Base-by-base conservation (phyloP, 1,139 yeast genomes). In the Taiozyma sp. region DNA sequence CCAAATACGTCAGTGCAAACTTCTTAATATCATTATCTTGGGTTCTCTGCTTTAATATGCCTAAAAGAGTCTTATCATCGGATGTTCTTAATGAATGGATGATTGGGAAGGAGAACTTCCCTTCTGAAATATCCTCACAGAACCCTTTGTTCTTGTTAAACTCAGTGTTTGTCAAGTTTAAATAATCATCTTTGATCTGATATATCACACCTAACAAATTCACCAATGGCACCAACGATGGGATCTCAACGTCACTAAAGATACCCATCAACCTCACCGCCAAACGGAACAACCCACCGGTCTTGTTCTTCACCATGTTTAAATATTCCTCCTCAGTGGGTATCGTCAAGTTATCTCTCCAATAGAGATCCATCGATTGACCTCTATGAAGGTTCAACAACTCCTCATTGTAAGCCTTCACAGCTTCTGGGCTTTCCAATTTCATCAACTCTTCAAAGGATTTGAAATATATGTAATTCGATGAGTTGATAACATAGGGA, bases 91-190 rank as follows among this genome's bases (percentile, higher is more conserved):
- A 68, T 19, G 84, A 79, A 66, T 88, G 95, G 36, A 90, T 78
- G 8, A 91, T 82, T 0, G 97, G 97, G 56, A 88, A 84, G 1
- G 96, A 86, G 54, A 87, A 79, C 67, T 91, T 92, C 0, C 97
- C 97, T 66, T 91, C 97, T 0, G 91, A 80, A 41, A 91, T 75
- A 64, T 91, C 97, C 60, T 91, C 97, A 49, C 96, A 90, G 51
- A 78, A 81, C 0, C 97, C 97, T 67, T 91, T 90, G 72, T 83
- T 81, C 38, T 75, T 73, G n/a, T 74, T 69, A 69, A 87, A 84
- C 32, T 70, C 68, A 13, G 68, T 70, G 52, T 80, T 81, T 29
- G 75, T 75, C 48, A 88, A 68, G 63, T 89, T 88, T 57, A 87
- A 68, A 59, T 83, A 84, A 65, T 90, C 97, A 64, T 91, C 97